A percentile compares a stretch with the other conserved stretches of the same genome.
phyloP scores from a whole-genome alignment of 306 rosid genomes.

The Trichosanthes cucumerina region DNA sequence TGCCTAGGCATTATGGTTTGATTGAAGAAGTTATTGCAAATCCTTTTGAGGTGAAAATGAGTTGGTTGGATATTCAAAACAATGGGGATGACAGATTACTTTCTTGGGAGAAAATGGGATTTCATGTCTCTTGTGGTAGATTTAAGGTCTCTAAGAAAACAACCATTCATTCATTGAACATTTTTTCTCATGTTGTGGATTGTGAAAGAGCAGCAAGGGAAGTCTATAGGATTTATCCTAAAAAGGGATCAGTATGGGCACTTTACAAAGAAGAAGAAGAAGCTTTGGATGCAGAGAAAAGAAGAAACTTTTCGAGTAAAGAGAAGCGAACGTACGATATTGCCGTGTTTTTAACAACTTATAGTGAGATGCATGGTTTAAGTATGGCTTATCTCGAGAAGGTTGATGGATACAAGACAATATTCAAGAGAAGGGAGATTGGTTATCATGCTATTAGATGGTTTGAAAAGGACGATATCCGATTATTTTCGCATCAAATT shows the following conservation, averaged over 20 bases:
- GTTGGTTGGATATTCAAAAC: constrained; percentile 71
- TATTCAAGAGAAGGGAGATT: constrained; percentile 68
- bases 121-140: constrained; percentile 66
- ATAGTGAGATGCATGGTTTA: constrained; percentile 56
- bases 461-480: constrained; percentile 39
- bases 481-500: constrained; percentile 73
- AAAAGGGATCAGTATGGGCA: constrained; percentile 92
- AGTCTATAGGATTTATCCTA: constrained; percentile 63
- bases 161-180: constrained; percentile 38
- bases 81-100: constrained; percentile 35
- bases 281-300: constrained; percentile 25
- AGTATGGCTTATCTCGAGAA: constrained; percentile 87
- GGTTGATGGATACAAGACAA: constrained; percentile 70
- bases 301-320: constrained; percentile 19
- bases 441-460: constrained; percentile 62
- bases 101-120: constrained; percentile 42
- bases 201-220: constrained; percentile 60
- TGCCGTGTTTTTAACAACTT: constrained; percentile 58
- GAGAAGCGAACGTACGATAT: constrained; percentile 45
- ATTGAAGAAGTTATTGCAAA: constrained; percentile 48
- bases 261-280: constrained; percentile 45
- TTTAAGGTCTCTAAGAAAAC: constrained; percentile 50
- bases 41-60: constrained; percentile 67
- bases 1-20: constrained; percentile 74
- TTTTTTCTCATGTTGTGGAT: constrained; percentile 72